Conservation (phyloP, 2,329 filamentous ascomycete genomes). For the Penicillium sp. region DNA sequence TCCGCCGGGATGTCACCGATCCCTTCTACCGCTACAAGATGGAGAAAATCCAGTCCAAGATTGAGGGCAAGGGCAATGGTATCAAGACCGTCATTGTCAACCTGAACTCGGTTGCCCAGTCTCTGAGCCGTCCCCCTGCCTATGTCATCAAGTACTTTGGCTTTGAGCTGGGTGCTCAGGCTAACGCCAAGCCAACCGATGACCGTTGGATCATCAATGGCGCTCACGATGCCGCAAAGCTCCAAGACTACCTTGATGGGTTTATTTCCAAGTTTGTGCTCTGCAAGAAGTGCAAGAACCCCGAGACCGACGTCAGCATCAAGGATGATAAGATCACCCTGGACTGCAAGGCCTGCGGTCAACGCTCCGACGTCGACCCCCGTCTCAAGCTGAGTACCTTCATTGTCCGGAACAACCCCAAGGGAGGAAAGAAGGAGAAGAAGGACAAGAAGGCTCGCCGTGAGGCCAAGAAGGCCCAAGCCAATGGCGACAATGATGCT, state of each 20-base stretch:
- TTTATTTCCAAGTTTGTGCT: slow-evolving; percentile 99
- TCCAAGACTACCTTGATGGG: slow-evolving; percentile 95
- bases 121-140: slow-evolving; percentile 82
- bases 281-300: slow-evolving; percentile 99
- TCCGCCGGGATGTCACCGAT: slow-evolving; percentile 95
- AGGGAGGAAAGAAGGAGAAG: slow-evolving; percentile 95
- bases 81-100: slow-evolving; percentile 99
- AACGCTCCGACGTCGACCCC: slow-evolving; percentile 83
- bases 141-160: slow-evolving; percentile 99
- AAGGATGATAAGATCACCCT: slow-evolving; percentile 88
- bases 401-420: slow-evolving; percentile 86
- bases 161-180: slow-evolving; percentile 97
- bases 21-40: slow-evolving; percentile 99
- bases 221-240: slow-evolving; percentile 87
- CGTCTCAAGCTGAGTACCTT: slow-evolving; percentile 95
- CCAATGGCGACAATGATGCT: slow-evolving; percentile 51
- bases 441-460: slow-evolving; percentile 81
- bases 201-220: slow-evolving; percentile 99
- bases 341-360: slow-evolving; percentile 98
- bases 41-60: slow-evolving; percentile 97
- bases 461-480: slow-evolving; percentile 61
- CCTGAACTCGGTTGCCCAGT: slow-evolving; percentile 84
- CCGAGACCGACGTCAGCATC: slow-evolving; percentile 92
- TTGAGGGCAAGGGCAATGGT: slow-evolving; percentile 98
- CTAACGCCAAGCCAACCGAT: slow-evolving; percentile 93